These are phyloP conservation scores for Monilinia polystroma DNA, from an alignment of 2,329 filamentous ascomycete species.

Conservation along the genomic window DNA sequence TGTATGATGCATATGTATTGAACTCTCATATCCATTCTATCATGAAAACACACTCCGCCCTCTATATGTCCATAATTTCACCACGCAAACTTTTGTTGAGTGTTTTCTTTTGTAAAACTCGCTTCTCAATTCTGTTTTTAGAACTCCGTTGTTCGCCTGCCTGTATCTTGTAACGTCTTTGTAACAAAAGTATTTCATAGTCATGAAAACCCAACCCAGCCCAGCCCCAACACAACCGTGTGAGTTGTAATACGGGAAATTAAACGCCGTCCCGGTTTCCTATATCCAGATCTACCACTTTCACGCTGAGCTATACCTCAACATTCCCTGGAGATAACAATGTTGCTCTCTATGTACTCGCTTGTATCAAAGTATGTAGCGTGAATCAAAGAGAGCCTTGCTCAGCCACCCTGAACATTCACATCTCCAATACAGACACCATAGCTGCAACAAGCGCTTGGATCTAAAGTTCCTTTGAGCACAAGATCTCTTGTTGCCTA, in stretches of 20 bases:
- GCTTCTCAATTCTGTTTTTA: neutral
- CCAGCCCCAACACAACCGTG: neutral
- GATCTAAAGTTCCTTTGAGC: constrained; percentile 18
- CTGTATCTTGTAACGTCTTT: neutral
- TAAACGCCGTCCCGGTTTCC: neutral
- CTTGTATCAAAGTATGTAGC: neutral
- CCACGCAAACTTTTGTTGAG: neutral
- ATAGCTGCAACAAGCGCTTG: constrained; percentile 22
- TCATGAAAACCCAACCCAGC: neutral
- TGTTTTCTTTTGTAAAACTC: neutral
- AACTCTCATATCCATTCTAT: neutral
- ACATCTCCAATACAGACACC: constrained; percentile 12
- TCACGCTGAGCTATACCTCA: too few species aligned
- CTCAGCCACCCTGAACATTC: constrained; percentile 18
- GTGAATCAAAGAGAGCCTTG: neutral
- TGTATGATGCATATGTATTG: neutral
- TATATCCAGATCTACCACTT: neutral
- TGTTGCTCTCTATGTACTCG: too few species aligned
- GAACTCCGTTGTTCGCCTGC: neutral
- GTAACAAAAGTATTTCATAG: neutral
- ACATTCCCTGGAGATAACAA: neutral
- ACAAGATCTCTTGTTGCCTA: constrained; percentile 23
- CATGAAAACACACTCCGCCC: neutral
- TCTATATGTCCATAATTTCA: neutral
- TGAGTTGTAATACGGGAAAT: neutral